A percentile compares a stretch with the other conserved stretches of the same genome.
Evolutionary conservation across 1,284 basidiomycete species (phyloP).

Genomic region (Peniophora sp.): DNA sequence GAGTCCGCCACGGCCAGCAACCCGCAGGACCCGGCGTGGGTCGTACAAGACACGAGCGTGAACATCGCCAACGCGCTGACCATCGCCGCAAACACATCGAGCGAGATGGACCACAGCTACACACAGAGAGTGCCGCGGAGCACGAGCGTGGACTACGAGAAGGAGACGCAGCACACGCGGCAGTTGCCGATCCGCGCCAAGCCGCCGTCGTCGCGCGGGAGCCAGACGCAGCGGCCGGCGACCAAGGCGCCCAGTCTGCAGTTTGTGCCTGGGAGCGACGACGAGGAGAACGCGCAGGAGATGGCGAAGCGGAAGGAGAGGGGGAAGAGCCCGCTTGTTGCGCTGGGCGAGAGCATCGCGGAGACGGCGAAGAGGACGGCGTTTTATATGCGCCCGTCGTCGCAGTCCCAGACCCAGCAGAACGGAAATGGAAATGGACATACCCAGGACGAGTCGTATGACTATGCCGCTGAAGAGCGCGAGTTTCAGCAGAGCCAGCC

Average conservation of each 20-base stretch:
- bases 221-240: conserved; percentile 24
- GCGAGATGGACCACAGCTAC: conserved; percentile 28
- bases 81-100: conserved; percentile 47
- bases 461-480: conserved; percentile 68
- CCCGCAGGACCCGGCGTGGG: conserved; percentile 59
- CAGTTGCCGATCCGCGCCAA: conserved; percentile 41
- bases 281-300: conserved; percentile 33
- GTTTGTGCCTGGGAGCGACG: conserved; percentile 59
- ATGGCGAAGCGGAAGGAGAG: conserved; percentile 23
- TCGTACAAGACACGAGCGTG: conserved; percentile 73
- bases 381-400: conserved; percentile 53
- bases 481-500: conserved; percentile 36
- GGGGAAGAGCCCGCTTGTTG: conserved; percentile 51
- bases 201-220: conserved; percentile 21
- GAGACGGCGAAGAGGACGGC: conserved; percentile 46
- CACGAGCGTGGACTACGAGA: conserved; percentile 73
- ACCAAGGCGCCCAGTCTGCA: conserved; percentile 42
- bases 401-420: conserved; percentile 20
- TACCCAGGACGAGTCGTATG: conserved; percentile 45
- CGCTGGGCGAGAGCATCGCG: conserved; percentile 32
- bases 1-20: conserved; percentile 32
- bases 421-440: conserved; percentile 20
- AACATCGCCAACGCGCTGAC: conserved; percentile 76
- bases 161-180: conserved; percentile 49
- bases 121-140: conserved; percentile 50